Conservation (phyloP, 2,329 filamentous ascomycete genomes). For the Colletotrichum melonis region DNA sequence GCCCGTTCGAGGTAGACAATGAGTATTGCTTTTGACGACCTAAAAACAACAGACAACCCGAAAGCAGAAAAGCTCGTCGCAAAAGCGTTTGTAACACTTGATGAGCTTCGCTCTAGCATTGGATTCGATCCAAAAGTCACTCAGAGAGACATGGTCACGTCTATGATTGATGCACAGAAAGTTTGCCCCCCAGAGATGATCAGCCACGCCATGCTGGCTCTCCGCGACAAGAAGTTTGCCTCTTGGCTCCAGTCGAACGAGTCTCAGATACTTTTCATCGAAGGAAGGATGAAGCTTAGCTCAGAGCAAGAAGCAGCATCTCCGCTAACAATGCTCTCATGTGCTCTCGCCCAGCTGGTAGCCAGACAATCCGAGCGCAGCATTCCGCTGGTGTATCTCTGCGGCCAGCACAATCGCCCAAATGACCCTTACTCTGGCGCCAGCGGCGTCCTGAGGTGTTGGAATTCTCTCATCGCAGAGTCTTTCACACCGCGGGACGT, state of each 20-base stretch:
- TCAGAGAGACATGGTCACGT: not conserved
- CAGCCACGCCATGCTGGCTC: not conserved
- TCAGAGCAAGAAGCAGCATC: conserved; percentile 13
- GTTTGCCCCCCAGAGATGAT: not conserved
- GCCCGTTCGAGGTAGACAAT: too few species aligned
- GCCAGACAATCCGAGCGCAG: not conserved
- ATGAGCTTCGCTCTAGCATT: not conserved
- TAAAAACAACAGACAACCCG: not conserved
- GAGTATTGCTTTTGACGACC: not conserved
- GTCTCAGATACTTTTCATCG: not conserved
- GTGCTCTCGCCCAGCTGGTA: not conserved
- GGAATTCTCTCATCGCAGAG: conserved; percentile 1
- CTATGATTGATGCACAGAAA: conserved; percentile 18
- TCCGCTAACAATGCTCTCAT: conserved; percentile 3
- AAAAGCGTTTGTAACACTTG: not conserved
- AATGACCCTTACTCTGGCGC: not conserved
- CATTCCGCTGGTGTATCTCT: conserved; percentile 7
- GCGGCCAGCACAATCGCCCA: conserved; percentile 1
- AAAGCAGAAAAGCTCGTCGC: not conserved
- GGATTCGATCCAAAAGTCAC: not conserved
- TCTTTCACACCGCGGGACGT: not conserved
- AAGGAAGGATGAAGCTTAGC: conserved; percentile 9
- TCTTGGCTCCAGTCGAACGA: conserved; percentile 1
- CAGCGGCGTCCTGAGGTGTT: not conserved
- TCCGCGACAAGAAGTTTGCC: not conserved